Evolutionary conservation across 2,329 filamentous ascomycete genomes (phyloP).

Genomic region (Paraphoma sp.): DNA sequence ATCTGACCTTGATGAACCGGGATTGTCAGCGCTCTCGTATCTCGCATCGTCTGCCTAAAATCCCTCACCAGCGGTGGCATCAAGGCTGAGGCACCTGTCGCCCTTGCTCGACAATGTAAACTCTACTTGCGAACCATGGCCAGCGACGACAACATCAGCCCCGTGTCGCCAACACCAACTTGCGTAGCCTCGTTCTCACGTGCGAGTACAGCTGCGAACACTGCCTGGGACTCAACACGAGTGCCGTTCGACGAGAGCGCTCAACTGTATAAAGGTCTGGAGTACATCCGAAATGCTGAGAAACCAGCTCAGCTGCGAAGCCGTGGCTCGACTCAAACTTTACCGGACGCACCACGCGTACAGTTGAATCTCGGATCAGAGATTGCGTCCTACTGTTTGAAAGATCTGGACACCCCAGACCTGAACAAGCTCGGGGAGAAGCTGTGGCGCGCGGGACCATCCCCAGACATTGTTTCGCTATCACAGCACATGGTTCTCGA

Average conservation of each 20-base stretch:
- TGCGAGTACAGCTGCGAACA: constrained; percentile 10
- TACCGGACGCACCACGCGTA: constrained; percentile 25
- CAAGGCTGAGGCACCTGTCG: neutral
- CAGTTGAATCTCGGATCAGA: constrained; percentile 7
- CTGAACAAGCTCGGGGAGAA: constrained; percentile 20
- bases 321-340: constrained; percentile 7
- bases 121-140: neutral
- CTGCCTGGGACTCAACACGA: neutral
- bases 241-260: constrained; percentile 14
- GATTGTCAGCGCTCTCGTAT: neutral
- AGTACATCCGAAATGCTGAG: constrained; percentile 9
- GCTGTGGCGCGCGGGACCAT: constrained; percentile 19
- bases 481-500: constrained; percentile 24
- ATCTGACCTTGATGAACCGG: neutral
- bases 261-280: constrained; percentile 20
- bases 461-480: constrained; percentile 13
- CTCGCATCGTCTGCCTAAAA: neutral
- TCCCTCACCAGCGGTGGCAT: neutral
- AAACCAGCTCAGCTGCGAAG: constrained; percentile 15
- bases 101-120: neutral
- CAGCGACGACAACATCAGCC: constrained; percentile 10
- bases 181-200: constrained; percentile 12
- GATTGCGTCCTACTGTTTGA: constrained; percentile 16
- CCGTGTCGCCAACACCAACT: constrained; percentile 12
- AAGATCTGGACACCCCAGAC: constrained; percentile 21